Percentiles rank a stretch among this genome's conserved stretches.
phyloP scores from a whole-genome alignment of 768 basidiomycete species.

The Porphyrellus cyaneotinctus region DNA sequence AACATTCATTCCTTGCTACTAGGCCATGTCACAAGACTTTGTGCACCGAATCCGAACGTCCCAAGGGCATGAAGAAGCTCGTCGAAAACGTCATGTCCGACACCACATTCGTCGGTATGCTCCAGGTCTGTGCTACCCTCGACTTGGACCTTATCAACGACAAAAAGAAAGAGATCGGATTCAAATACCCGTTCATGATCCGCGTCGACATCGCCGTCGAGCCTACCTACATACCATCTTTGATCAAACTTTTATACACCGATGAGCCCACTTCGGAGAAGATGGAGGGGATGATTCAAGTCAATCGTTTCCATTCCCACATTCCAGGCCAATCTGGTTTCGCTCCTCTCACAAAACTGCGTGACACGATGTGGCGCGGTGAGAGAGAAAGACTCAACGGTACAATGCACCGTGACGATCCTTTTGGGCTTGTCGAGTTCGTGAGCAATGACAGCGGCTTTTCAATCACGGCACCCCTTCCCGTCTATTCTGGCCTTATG shows the following conservation, averaged over 20 bases:
- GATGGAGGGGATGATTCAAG: constrained; percentile 13
- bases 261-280: constrained; percentile 1
- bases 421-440: constrained; percentile 15
- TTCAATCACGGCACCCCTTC: constrained; percentile 9
- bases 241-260: constrained; percentile 10
- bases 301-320: constrained; percentile 12
- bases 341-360: constrained; percentile 7
- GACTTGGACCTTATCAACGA: constrained; percentile 11
- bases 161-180: constrained; percentile 7
- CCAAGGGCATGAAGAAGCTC: constrained; percentile 14
- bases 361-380: constrained; percentile 6
- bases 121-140: constrained; percentile 12
- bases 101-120: background rate
- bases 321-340: constrained; percentile 5
- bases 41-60: constrained; percentile 11
- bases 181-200: constrained; percentile 14
- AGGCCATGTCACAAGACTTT: constrained; percentile 14
- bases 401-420: background rate
- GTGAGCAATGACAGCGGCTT: constrained; percentile 17
- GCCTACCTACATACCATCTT: constrained; percentile 1
- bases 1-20: background rate
- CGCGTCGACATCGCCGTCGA: constrained; percentile 15
- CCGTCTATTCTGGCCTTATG: background rate
- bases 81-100: constrained; percentile 9
- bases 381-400: background rate